Conservation (phyloP, 306 rosid genomes). For the Chamaecrista fasciculata region DNA sequence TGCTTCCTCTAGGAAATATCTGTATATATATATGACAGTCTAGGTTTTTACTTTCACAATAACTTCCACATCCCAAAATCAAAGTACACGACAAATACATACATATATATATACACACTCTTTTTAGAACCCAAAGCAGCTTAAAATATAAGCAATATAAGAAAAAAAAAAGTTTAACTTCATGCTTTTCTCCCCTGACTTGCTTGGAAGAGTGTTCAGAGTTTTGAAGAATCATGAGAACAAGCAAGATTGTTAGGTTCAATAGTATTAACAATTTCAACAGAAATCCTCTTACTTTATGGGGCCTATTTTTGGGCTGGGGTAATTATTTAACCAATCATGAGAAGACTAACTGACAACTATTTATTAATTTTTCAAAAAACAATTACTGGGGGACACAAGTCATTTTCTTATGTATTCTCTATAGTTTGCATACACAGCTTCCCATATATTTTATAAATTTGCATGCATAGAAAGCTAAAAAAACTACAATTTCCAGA, state of each 20-base stretch:
- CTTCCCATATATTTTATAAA: not conserved
- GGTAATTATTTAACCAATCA: not conserved
- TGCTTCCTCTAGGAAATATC: not conserved
- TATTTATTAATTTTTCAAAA: not conserved
- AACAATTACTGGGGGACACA: not conserved
- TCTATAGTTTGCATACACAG: not conserved
- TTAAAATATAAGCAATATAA: not conserved
- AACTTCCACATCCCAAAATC: not conserved
- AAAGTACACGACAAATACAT: not conserved
- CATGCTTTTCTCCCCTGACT: not conserved
- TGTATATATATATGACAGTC: not conserved
- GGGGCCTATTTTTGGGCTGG: not conserved
- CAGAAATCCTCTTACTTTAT: not conserved
- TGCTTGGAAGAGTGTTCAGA: not conserved
- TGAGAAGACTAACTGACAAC: not conserved
- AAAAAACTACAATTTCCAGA: slow-evolving; percentile 1
- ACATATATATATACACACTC: no score
- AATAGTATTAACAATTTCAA: not conserved
- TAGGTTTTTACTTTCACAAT: not conserved
- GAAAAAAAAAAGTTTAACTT: not conserved
- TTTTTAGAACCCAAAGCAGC: not conserved
- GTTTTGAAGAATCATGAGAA: not conserved
- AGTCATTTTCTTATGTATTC: not conserved
- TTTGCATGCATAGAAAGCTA: not conserved
- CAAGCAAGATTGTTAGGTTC: not conserved